Base-by-base conservation (phyloP, 495 filamentous ascomycete genomes). In the Hypoxylon perforatum region DNA sequence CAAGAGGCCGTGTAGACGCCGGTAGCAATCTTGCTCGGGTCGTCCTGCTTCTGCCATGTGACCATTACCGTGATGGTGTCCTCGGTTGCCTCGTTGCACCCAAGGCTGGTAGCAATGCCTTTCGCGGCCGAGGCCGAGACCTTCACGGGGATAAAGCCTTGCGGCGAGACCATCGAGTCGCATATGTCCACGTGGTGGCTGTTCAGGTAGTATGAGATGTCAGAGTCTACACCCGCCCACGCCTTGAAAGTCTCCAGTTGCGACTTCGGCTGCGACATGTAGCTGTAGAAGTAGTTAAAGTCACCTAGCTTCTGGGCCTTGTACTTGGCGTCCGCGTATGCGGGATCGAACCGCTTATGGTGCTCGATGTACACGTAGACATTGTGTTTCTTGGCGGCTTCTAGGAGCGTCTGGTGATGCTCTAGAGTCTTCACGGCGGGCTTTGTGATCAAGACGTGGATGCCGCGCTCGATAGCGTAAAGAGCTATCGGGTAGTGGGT, bases 271-370 rank as follows among this genome's bases (percentile, higher is more conserved):
- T 97, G 94, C 50, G 87, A 90, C 94, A 97, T 97, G 82, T 97
- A 97, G 65, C 86, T 90, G 82, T 97, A 97, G 78, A 97, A 97
- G 83, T 97, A 97, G 79, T 96, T 97, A 86, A 97, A 97, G 76
- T 97, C 91, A 49, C 94, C 94, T 5, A 97, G 78, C 22, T 76
- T 84, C 70, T 83, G 77, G 0, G 94, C 92, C 61, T 90, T 88
- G 72, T 87, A 88, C n/a, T 81, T 79, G 1, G 94, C 94, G 73
- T 97, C 94, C 4, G 90, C 84, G 81, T 97, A 97, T 0, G 91
- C 92, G 0, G 93, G 93, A 75, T 97, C 94, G 77, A 88, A 97
- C 48, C 94, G 91, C 76, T 97, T 97, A 84, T 97, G 94, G 79
- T 97, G 94, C 81, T 97, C 94, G 73, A 97, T 83, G 80, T 91